A percentile compares a stretch with the other conserved stretches of the same genome.
Conservation (phyloP, 257 asterid species). For the Orobanche coerulescens region DNA sequence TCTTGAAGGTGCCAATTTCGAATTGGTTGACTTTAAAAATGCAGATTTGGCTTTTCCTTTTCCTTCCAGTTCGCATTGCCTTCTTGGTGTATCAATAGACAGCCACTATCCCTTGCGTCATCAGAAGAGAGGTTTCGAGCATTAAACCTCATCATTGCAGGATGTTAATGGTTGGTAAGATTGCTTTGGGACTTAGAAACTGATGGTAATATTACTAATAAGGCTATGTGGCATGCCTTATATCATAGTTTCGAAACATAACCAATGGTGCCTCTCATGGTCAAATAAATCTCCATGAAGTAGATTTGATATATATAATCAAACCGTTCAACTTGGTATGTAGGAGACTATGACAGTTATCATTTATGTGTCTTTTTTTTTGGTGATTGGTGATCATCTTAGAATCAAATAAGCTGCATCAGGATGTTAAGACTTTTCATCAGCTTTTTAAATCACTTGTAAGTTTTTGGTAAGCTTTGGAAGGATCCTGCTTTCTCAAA, state of each 20-base stretch:
- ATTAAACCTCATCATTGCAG: constrained; percentile 84
- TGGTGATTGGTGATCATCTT: constrained; percentile 21
- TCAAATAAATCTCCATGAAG: constrained; percentile 38
- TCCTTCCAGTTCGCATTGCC: constrained; percentile 88
- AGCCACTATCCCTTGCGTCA: constrained; percentile 73
- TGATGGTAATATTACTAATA: constrained; percentile 52
- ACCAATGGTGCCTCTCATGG: constrained; percentile 37
- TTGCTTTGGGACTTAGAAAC: constrained; percentile 90
- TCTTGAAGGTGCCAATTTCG: constrained; percentile 92
- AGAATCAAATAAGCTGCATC: not conserved
- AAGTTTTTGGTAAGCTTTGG: not conserved
- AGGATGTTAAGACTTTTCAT: constrained; percentile 1
- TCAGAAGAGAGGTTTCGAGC: constrained; percentile 96
- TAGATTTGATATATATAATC: constrained; percentile 28
- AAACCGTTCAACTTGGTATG: constrained; percentile 18
- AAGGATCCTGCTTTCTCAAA: not conserved
- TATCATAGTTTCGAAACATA: constrained; percentile 45
- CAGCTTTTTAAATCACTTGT: not conserved
- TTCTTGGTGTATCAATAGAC: constrained; percentile 96
- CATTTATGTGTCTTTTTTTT: constrained; percentile 19
- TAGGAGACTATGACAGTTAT: constrained; percentile 20
- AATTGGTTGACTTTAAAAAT: constrained; percentile 98
- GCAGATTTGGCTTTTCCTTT: constrained; percentile 97
- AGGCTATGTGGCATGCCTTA: constrained; percentile 66
- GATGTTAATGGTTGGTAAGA: constrained; percentile 98